Evolutionary conservation across 768 basidiomycete species (phyloP), one percentile per base, ranked within the genome.

Genomic region (Hericium erinaceus): DNA sequence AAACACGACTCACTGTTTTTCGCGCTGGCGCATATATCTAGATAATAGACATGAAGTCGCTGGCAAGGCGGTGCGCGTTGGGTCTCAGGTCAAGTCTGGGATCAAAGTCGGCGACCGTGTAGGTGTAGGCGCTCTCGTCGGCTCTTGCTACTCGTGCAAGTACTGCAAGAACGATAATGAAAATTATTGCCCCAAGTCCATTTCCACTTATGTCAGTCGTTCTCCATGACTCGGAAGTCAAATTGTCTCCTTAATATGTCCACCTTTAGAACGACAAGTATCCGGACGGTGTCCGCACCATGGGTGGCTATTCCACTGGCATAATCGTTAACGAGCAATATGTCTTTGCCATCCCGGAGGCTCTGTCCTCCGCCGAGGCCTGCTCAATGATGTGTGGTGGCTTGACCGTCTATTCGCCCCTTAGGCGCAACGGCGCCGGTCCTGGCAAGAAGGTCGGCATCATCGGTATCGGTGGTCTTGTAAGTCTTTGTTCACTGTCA

Each of bases 351-450:
- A 79, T 89, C 41, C 85, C 85, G 1, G 74, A 81, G 9, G 70
- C 64, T 12, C 67, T 87, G 24, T 69, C 76, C 33, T 73, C 79
- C 7, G 76, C 77, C 55, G 60, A 80, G 49, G 82, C 81, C 4
- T 83, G 83, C 2, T 82, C 83, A 7, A 78, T 87, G 78, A 67
- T 85, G 49, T 87, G 83, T 64, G 85, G 74, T 6, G 84, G 84
- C 28, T 66, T 84, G n/a, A 85, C 84, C 7, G 78, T 81, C 8
- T 84, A 73, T 70, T 83, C 81, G 0, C 84, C 85, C 12, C 70
- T 87, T 18, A 72, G 74, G 26, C 71, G 78, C 33, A 77, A 81
- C 68, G 78, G 78, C 28, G 66, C 62, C 57, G 83, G 83, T 0
- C 80, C 81, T 1, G 84, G 84, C 46, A 83, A 81, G 71, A 77